Evolutionary conservation across 768 basidiomycete species (phyloP).

Genomic region (Macrolepiota albuminosa): DNA sequence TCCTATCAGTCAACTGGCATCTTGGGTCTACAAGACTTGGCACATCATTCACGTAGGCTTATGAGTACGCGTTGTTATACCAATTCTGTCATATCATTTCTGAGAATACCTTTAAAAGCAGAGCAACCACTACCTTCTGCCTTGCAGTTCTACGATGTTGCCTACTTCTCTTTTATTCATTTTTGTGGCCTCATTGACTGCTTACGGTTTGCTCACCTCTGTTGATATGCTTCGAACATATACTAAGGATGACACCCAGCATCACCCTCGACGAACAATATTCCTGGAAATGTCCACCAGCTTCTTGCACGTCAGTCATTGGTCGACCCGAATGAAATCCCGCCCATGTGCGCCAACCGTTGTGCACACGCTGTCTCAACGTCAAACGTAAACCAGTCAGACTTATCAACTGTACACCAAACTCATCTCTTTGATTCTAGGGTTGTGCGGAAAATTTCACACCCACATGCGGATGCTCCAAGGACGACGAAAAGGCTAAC

Average conservation of each 20-base stretch:
- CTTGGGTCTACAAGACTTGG: no score
- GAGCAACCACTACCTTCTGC: background rate
- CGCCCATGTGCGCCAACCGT: background rate
- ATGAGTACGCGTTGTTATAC: background rate
- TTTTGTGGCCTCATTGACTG: background rate
- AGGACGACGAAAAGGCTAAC: background rate
- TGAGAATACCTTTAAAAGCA: background rate
- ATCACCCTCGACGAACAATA: background rate
- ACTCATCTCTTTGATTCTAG: background rate
- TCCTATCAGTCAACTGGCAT: background rate
- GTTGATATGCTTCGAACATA: background rate
- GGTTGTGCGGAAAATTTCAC: background rate
- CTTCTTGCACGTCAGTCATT: slow-evolving; percentile 5
- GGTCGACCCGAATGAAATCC: slow-evolving; percentile 7
- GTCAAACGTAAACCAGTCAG: background rate
- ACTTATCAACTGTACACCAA: no score
- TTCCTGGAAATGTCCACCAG: slow-evolving; percentile 2
- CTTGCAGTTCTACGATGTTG: background rate
- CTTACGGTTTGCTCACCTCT: background rate
- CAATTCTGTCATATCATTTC: background rate
- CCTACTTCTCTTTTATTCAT: background rate
- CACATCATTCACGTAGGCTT: background rate
- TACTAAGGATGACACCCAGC: background rate
- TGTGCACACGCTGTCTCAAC: background rate
- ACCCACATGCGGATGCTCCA: background rate